Conservation (phyloP, 2,329 filamentous ascomycete species). For the Pseudogymnoascus sp. region DNA sequence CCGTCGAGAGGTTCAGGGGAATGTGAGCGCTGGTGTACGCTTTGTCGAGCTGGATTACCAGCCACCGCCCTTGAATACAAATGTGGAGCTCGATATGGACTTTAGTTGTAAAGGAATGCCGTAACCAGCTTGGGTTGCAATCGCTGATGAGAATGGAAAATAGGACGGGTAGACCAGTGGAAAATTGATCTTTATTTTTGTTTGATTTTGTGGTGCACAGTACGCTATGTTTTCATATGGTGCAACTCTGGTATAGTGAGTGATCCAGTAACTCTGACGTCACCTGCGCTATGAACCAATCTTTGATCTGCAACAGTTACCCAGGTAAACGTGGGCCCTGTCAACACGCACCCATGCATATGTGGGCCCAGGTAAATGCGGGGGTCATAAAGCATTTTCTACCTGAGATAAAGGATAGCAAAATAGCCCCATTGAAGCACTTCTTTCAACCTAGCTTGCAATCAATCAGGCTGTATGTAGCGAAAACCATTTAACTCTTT, state of each 20-base stretch:
- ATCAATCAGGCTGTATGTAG: background rate
- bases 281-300: background rate
- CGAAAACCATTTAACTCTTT: background rate
- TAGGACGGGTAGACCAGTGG: background rate
- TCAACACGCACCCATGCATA: background rate
- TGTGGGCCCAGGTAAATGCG: background rate
- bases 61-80: background rate
- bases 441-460: background rate
- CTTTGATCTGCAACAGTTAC: background rate
- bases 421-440: background rate
- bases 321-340: background rate
- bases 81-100: background rate
- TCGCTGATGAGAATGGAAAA: background rate
- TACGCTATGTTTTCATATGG: background rate
- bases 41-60: background rate
- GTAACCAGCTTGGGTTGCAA: background rate
- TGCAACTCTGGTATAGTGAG: background rate
- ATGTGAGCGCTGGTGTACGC: background rate
- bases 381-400: background rate
- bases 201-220: background rate
- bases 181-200: background rate
- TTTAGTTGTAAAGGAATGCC: background rate
- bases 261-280: background rate
- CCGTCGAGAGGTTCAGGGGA: background rate
- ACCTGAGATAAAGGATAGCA: background rate